Percentiles rank a stretch among this genome's conserved stretches.
Conservation (phyloP, 805 yeast species). For the Sugiyamaella valdiviana region DNA sequence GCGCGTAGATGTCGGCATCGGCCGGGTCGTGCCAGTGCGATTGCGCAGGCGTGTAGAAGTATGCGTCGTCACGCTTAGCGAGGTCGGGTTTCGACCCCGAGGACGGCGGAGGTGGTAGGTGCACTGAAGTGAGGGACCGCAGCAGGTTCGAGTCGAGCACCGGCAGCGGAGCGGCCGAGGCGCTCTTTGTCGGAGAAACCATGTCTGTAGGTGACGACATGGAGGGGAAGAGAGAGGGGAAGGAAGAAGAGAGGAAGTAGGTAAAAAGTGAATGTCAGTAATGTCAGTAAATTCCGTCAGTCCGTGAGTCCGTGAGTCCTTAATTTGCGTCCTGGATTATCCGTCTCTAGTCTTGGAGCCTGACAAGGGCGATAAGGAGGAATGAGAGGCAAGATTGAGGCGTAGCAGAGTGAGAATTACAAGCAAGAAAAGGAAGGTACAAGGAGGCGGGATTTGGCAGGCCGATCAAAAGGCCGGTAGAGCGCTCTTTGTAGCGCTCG, state of each 20-base stretch:
- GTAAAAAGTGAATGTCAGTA: background rate
- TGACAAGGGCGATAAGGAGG: background rate
- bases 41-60: background rate
- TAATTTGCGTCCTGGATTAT: too few species aligned
- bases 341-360: too few species aligned
- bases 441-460: background rate
- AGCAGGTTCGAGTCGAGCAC: conserved; percentile 25
- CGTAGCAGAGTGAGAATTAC: background rate
- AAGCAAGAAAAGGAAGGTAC: background rate
- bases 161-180: conserved; percentile 5
- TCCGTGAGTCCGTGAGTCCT: too few species aligned
- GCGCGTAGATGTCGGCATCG: background rate
- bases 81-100: conserved; percentile 9
- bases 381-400: background rate
- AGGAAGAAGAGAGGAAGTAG: background rate
- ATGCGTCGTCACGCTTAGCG: conserved; percentile 3
- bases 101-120: conserved; percentile 38
- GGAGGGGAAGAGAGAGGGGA: background rate
- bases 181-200: background rate
- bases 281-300: too few species aligned
- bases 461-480: too few species aligned
- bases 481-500: too few species aligned
- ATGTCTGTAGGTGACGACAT: background rate
- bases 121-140: conserved; percentile 37
- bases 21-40: background rate